These are phyloP conservation scores for Sclerotinia trifoliorum DNA, from an alignment of 2,329 filamentous ascomycete genomes.

Conservation along the genomic window DNA sequence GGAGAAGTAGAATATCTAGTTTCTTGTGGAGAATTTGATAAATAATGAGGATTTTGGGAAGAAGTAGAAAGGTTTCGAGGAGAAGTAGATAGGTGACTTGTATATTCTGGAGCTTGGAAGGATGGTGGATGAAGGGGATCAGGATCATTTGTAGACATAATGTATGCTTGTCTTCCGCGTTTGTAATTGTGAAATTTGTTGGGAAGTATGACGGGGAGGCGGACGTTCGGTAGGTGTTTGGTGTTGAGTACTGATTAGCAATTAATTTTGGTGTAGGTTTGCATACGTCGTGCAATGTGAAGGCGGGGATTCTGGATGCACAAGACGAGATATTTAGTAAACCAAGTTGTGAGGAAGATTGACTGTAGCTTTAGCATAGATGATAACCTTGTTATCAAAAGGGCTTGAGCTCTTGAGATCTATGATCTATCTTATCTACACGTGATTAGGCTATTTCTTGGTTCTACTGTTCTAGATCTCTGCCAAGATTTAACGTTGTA, in stretches of 20 bases:
- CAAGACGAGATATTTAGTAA: not conserved
- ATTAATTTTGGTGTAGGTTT: not conserved
- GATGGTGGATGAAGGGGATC: slow-evolving; percentile 6
- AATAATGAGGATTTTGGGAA: not conserved
- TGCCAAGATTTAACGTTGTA: not conserved
- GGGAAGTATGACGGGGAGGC: slow-evolving; percentile 9
- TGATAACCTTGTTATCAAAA: slow-evolving; percentile 12
- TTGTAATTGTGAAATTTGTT: slow-evolving; percentile 7
- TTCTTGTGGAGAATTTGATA: slow-evolving; percentile 10
- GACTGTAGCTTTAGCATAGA: not conserved
- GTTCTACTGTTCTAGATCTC: not conserved
- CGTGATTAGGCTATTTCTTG: not conserved
- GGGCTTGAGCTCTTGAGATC: not conserved
- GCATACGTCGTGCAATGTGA: slow-evolving; percentile 18
- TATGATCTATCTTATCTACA: slow-evolving; percentile 12
- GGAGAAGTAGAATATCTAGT: not conserved
- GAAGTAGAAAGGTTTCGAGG: not conserved
- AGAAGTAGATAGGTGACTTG: not conserved
- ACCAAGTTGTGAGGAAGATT: not conserved
- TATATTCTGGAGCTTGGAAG: slow-evolving; percentile 2
- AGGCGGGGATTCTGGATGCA: not conserved
- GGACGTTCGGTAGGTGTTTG: not conserved
- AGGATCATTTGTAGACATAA: slow-evolving; percentile 16
- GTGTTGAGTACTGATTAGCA: not conserved
- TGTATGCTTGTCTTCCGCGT: not conserved